Evolutionary conservation across 2,329 filamentous ascomycete species (phyloP).

Genomic region (Fusarium veterinarium): DNA sequence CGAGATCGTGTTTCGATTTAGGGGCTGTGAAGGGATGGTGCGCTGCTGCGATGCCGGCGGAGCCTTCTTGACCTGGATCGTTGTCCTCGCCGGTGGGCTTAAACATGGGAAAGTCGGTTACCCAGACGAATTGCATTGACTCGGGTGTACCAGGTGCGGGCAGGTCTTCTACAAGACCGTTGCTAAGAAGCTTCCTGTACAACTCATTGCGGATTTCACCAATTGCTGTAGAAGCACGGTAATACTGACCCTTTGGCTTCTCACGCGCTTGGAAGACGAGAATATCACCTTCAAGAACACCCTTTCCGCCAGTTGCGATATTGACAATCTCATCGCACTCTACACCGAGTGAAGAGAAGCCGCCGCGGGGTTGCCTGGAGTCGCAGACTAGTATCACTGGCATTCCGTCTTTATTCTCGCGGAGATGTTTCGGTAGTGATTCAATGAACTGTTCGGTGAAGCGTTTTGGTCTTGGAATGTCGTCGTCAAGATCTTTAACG

Average conservation of each 20-base stretch:
- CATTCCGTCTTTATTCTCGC: slow-evolving; percentile 78
- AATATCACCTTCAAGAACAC: slow-evolving; percentile 73
- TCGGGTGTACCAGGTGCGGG: slow-evolving; percentile 26
- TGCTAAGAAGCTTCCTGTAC: slow-evolving; percentile 67
- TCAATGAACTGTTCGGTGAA: slow-evolving; percentile 81
- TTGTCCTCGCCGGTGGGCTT: slow-evolving; percentile 71
- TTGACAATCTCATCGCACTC: slow-evolving; percentile 69
- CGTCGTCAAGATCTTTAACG: slow-evolving; percentile 58
- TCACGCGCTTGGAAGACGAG: slow-evolving; percentile 84
- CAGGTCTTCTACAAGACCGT: background rate
- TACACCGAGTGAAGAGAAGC: slow-evolving; percentile 79
- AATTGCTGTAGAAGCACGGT: slow-evolving; percentile 72
- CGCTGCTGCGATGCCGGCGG: slow-evolving; percentile 83
- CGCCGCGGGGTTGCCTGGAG: slow-evolving; percentile 76
- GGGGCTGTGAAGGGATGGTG: slow-evolving; percentile 98
- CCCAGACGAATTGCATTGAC: slow-evolving; percentile 80
- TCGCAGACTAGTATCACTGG: slow-evolving; percentile 85
- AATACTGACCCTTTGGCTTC: slow-evolving; percentile 66
- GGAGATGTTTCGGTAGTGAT: slow-evolving; percentile 66
- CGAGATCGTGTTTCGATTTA: slow-evolving; percentile 75
- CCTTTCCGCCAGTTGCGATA: slow-evolving; percentile 53
- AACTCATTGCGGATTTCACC: slow-evolving; percentile 79
- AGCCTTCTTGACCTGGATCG: slow-evolving; percentile 82
- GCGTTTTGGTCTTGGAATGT: slow-evolving; percentile 63
- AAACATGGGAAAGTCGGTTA: slow-evolving; percentile 93